These are phyloP conservation scores for Citeromyces hawaiiensis DNA, from an alignment of 1,139 yeast species.

Conservation along the genomic window DNA sequence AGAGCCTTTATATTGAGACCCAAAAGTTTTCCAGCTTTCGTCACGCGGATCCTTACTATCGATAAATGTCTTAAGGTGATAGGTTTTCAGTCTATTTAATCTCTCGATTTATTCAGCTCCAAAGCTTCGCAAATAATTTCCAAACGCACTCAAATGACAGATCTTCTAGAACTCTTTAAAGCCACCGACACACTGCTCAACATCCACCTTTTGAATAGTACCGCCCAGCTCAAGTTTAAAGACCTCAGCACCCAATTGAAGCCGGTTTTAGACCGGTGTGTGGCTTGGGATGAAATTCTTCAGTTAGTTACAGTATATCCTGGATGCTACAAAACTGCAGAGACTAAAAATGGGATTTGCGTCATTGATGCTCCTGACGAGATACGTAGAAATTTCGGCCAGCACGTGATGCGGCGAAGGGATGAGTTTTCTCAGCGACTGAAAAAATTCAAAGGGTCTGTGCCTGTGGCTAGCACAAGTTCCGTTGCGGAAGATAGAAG, in stretches of 20 bases:
- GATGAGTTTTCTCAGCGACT: too few species aligned
- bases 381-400: too few species aligned
- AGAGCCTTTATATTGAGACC: too few species aligned
- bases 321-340: not conserved
- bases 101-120: too few species aligned
- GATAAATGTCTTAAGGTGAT: too few species aligned
- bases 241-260: not conserved
- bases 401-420: too few species aligned
- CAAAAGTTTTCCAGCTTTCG: too few species aligned
- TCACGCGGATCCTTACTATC: too few species aligned
- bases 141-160: not conserved
- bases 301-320: conserved; percentile 1
- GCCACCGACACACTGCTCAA: not conserved
- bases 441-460: too few species aligned
- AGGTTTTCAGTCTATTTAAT: too few species aligned
- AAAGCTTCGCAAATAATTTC: not conserved
- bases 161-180: not conserved
- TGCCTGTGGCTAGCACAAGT: too few species aligned
- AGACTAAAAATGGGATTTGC: not conserved
- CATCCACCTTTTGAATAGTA: not conserved
- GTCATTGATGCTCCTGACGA: not conserved
- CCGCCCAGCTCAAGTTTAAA: not conserved
- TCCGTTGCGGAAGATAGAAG: too few species aligned
- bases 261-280: not conserved
- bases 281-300: not conserved